Percentiles rank a stretch among this genome's conserved stretches.
Evolutionary conservation across 768 basidiomycete species (phyloP).

Genomic region (Lactarius indigo): DNA sequence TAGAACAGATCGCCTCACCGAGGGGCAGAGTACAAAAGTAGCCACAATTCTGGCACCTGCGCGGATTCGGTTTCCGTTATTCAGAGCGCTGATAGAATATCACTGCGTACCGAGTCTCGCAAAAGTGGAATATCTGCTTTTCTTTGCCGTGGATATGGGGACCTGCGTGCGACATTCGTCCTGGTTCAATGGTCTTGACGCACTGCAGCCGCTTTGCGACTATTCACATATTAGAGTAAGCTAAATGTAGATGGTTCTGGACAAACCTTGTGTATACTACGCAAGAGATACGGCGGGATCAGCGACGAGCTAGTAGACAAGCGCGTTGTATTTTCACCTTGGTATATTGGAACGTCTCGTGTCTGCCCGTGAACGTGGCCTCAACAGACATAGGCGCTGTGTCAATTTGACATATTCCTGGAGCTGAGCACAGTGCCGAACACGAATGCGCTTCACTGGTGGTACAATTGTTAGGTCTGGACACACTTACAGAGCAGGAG

Average conservation of each 20-base stretch:
- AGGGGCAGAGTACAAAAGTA: conserved; percentile 57
- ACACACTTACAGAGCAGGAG: not conserved
- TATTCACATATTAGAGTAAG: conserved; percentile 24
- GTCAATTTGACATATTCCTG: conserved; percentile 57
- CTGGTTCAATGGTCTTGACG: conserved; percentile 43
- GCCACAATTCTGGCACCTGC: conserved; percentile 52
- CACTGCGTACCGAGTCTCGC: conserved; percentile 43
- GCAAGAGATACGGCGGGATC: not conserved
- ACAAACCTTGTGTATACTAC: conserved; percentile 55
- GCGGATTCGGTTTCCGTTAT: not conserved
- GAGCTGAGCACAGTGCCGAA: conserved; percentile 38
- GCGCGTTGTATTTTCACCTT: conserved; percentile 42
- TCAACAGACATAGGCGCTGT: conserved; percentile 56
- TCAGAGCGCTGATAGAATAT: not conserved
- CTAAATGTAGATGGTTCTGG: no score
- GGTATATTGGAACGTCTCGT: conserved; percentile 61
- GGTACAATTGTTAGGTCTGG: not conserved
- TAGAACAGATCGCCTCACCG: conserved; percentile 34
- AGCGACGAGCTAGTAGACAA: not conserved
- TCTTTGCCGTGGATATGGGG: conserved; percentile 48
- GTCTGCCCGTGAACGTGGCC: conserved; percentile 56
- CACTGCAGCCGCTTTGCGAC: conserved; percentile 53
- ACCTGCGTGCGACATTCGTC: conserved; percentile 41
- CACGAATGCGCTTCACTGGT: conserved; percentile 52
- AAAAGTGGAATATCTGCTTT: conserved; percentile 49